phyloP scores from a whole-genome alignment of 73 alveolate genomes.

The Tetrahymena malaccensis region DNA sequence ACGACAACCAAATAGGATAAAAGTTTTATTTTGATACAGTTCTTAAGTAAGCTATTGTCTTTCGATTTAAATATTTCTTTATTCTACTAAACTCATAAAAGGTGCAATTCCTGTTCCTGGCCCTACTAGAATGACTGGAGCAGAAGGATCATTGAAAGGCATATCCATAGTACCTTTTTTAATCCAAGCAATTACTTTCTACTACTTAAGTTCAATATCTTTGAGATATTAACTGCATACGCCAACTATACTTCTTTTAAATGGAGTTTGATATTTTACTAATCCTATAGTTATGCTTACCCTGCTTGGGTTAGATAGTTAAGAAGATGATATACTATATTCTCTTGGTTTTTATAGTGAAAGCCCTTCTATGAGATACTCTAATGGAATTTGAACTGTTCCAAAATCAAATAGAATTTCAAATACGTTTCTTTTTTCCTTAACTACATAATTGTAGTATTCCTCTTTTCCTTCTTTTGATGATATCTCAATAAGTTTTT shows the following conservation, averaged over 20 bases:
- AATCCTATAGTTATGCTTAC: conserved; percentile 58
- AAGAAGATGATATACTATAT: conserved; percentile 54
- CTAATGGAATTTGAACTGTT: conserved; percentile 52
- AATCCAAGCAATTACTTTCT: conserved; percentile 33
- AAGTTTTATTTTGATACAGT: background rate
- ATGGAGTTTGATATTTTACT: conserved; percentile 52
- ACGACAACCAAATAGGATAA: conserved; percentile 63
- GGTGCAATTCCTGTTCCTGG: conserved; percentile 80
- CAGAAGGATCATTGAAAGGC: background rate
- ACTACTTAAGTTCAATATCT: background rate
- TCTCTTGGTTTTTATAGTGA: conserved; percentile 57
- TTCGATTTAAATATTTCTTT: background rate
- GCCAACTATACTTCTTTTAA: conserved; percentile 57
- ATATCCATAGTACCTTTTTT: conserved; percentile 53
- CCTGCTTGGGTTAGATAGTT: background rate
- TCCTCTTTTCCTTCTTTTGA: conserved; percentile 71
- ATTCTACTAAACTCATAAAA: conserved; percentile 42
- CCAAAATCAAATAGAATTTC: conserved; percentile 65
- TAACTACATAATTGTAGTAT: conserved; percentile 64
- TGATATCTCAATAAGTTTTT: conserved; percentile 51
- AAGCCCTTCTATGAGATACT: conserved; percentile 46
- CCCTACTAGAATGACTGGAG: conserved; percentile 52
- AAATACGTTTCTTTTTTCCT: conserved; percentile 63
- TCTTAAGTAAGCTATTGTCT: background rate
- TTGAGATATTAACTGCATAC: conserved; percentile 62